Evolutionary conservation across 1,139 yeast species (phyloP).

Genomic region (Scheffersomyces titani): DNA sequence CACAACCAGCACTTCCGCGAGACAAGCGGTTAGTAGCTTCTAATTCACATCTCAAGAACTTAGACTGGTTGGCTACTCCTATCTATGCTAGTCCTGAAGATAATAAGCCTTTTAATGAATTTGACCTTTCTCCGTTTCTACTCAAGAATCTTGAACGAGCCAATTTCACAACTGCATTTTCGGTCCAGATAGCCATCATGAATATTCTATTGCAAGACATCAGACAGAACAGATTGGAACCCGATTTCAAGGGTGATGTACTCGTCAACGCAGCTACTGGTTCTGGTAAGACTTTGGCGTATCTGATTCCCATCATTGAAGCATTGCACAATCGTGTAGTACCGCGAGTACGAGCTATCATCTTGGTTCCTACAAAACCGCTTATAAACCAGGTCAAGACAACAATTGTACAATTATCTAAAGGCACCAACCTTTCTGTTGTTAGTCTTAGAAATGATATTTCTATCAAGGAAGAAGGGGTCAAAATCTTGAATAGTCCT

Average conservation of each 20-base stretch:
- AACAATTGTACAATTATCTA: conserved; percentile 59
- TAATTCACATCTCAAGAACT: conserved; percentile 39
- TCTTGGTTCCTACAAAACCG: conserved; percentile 89
- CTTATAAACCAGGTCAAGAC: conserved; percentile 77
- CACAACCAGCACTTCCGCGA: conserved; percentile 72
- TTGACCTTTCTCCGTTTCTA: conserved; percentile 43
- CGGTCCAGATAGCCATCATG: conserved; percentile 74
- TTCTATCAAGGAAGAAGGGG: conserved; percentile 67
- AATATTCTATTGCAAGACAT: conserved; percentile 56
- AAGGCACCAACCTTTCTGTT: conserved; percentile 66
- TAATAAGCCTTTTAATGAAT: conserved; percentile 43
- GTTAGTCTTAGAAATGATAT: conserved; percentile 60
- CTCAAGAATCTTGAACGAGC: conserved; percentile 45
- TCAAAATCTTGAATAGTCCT: conserved; percentile 39
- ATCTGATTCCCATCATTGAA: conserved; percentile 80
- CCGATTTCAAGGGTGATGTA: conserved; percentile 68
- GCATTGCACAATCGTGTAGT: conserved; percentile 62
- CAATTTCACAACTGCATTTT: conserved; percentile 62
- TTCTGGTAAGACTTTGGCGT: conserved; percentile 93
- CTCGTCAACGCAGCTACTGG: conserved; percentile 95
- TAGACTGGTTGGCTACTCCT: conserved; percentile 73
- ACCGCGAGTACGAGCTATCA: conserved; percentile 72
- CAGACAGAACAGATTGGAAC: conserved; percentile 48
- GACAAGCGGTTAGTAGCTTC: conserved; percentile 45
- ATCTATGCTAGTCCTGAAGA: conserved; percentile 49